Percentiles rank a stretch among this genome's conserved stretches.
Evolutionary conservation across 352 stramenopile genomes (phyloP).

Genomic region (Globisporangium recalcitrans): DNA sequence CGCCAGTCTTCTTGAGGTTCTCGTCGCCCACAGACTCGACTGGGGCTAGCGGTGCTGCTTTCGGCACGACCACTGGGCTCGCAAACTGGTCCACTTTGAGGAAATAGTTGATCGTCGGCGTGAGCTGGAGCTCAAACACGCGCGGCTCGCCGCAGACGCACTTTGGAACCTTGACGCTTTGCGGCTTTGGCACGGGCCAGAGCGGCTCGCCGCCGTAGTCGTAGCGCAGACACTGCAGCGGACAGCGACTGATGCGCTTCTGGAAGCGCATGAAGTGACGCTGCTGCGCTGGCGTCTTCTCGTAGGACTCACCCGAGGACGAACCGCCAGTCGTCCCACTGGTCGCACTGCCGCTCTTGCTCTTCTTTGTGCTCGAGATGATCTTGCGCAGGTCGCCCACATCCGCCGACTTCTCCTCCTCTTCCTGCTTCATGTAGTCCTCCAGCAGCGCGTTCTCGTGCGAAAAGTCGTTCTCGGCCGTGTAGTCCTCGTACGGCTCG

Average conservation of each 20-base stretch:
- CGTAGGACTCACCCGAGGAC: conserved; percentile 61
- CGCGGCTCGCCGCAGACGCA: conserved; percentile 61
- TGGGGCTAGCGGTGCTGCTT: conserved; percentile 6
- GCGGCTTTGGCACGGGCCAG: conserved; percentile 56
- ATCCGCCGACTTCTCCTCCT: conserved; percentile 72
- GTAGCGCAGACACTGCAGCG: conserved; percentile 77
- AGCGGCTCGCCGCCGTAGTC: conserved; percentile 82
- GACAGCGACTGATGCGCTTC: conserved; percentile 75
- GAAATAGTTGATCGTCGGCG: conserved; percentile 84
- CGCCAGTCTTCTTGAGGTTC: neutral
- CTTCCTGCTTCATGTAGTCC: conserved; percentile 76
- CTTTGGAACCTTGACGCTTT: conserved; percentile 39
- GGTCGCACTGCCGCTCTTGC: neutral
- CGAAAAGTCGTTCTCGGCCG: conserved; percentile 51
- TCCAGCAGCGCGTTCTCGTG: conserved; percentile 73
- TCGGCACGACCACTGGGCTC: conserved; percentile 7
- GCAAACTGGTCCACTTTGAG: conserved; percentile 75
- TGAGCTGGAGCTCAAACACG: conserved; percentile 80
- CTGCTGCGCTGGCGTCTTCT: conserved; percentile 68
- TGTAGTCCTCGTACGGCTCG: conserved; percentile 70
- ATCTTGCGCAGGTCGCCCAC: conserved; percentile 52
- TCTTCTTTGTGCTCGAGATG: conserved; percentile 53
- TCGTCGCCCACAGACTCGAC: neutral
- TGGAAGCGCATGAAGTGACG: conserved; percentile 84
- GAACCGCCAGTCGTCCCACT: conserved; percentile 11